Conservation (phyloP, 2,329 filamentous ascomycete species). For the Fusarium sambucinum region DNA sequence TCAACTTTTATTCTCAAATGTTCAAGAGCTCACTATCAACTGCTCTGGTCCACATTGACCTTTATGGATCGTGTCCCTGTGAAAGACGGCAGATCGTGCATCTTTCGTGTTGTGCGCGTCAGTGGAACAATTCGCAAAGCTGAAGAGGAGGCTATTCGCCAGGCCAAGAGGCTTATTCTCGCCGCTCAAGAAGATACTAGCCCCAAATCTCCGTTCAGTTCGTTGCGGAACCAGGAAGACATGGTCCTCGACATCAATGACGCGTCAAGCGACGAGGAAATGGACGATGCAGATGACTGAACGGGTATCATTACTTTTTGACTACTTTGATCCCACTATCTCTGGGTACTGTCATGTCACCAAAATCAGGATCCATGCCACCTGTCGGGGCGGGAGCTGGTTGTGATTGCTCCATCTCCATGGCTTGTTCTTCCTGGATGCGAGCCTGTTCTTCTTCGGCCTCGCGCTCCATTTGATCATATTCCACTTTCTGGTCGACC, state of each 20-base stretch:
- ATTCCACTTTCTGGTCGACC: slow-evolving; percentile 90
- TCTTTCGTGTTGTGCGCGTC: slow-evolving; percentile 86
- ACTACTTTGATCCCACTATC: slow-evolving; percentile 79
- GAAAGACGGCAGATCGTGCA: slow-evolving; percentile 72
- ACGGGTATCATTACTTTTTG: slow-evolving; percentile 69
- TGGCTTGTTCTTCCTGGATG: slow-evolving; percentile 54
- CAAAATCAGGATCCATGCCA: slow-evolving; percentile 61
- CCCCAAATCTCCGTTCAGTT: slow-evolving; percentile 39
- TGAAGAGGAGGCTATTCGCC: slow-evolving; percentile 87
- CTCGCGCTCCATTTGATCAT: slow-evolving; percentile 82
- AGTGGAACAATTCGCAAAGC: slow-evolving; percentile 94
- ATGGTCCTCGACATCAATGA: slow-evolving; percentile 59
- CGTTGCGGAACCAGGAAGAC: slow-evolving; percentile 49
- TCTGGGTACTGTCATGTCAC: slow-evolving; percentile 63
- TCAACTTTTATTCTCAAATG: slow-evolving; percentile 93
- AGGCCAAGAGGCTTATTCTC: slow-evolving; percentile 78
- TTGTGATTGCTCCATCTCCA: slow-evolving; percentile 52
- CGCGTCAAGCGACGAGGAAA: slow-evolving; percentile 60
- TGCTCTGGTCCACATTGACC: slow-evolving; percentile 91
- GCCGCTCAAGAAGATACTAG: slow-evolving; percentile 65
- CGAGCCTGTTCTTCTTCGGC: slow-evolving; percentile 81
- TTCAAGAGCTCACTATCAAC: slow-evolving; percentile 82
- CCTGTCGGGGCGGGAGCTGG: slow-evolving; percentile 41
- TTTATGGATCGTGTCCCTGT: slow-evolving; percentile 79
- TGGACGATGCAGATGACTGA: slow-evolving; percentile 59